Conservation (phyloP, 768 basidiomycete species). For the Suillus discolor region DNA sequence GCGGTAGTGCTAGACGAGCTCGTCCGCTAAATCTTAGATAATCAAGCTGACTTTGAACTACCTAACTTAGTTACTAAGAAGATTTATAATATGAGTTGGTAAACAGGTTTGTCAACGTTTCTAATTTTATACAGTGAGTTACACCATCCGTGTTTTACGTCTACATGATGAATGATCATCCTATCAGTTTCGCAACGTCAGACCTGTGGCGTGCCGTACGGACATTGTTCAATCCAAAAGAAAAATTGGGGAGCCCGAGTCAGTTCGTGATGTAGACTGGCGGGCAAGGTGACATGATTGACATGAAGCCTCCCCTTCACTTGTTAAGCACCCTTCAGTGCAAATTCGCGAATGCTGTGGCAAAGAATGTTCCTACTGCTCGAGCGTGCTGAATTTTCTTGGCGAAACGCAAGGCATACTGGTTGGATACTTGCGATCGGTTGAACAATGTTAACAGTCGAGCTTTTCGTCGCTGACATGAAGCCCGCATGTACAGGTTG, state of each 20-base stretch:
- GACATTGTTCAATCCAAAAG: neutral
- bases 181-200: neutral
- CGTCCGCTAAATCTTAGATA: neutral
- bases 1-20: neutral
- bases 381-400: neutral
- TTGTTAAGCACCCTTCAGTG: neutral
- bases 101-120: neutral
- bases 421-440: neutral
- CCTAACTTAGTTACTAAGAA: neutral
- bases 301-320: neutral
- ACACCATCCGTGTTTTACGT: neutral
- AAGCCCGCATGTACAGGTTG: neutral
- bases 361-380: neutral
- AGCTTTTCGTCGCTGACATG: neutral
- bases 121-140: neutral
- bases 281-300: neutral
- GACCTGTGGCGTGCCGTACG: neutral
- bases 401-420: neutral
- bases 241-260: neutral
- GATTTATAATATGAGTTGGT: neutral
- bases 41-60: conserved; percentile 6
- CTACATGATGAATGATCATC: neutral
- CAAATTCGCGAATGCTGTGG: neutral
- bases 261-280: neutral
- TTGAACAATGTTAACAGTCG: neutral